phyloP scores from a whole-genome alignment of 495 filamentous ascomycete genomes.

The Hamigera avellanea region DNA sequence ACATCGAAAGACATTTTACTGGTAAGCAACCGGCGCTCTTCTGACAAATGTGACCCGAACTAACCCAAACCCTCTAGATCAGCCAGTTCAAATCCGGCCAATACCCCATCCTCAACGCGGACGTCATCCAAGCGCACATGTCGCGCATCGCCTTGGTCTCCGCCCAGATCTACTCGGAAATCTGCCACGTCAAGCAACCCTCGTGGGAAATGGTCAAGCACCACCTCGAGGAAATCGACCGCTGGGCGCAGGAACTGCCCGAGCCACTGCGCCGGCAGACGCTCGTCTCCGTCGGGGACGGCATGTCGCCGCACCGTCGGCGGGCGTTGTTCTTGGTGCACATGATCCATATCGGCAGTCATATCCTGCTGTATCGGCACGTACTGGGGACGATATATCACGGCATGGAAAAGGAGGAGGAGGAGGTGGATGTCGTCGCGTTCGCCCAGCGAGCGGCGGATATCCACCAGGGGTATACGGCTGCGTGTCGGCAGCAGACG shows the following conservation, averaged over 20 bases:
- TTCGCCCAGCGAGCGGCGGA: not conserved
- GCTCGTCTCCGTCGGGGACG: not conserved
- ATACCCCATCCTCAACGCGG: not conserved
- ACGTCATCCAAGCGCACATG: not conserved
- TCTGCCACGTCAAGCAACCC: not conserved
- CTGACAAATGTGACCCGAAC: no score
- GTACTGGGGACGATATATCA: not conserved
- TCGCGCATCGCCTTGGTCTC: not conserved
- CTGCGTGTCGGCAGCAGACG: not conserved
- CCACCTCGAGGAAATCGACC: not conserved
- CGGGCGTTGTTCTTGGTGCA: not conserved
- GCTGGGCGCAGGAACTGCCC: not conserved
- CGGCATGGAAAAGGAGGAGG: not conserved
- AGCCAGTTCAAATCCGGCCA: no score
- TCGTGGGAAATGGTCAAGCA: not conserved
- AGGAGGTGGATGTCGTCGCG: not conserved
- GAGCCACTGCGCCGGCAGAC: not conserved
- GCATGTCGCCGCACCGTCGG: not conserved
- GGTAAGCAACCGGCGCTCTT: not conserved
- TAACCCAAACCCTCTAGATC: no score
- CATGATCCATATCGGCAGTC: not conserved
- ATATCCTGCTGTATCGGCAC: not conserved
- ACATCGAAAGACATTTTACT: not conserved
- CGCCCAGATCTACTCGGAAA: not conserved
- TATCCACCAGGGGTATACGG: not conserved